Evolutionary conservation across 495 filamentous ascomycete species (phyloP).

Genomic region (Aspergillus nidulans): DNA sequence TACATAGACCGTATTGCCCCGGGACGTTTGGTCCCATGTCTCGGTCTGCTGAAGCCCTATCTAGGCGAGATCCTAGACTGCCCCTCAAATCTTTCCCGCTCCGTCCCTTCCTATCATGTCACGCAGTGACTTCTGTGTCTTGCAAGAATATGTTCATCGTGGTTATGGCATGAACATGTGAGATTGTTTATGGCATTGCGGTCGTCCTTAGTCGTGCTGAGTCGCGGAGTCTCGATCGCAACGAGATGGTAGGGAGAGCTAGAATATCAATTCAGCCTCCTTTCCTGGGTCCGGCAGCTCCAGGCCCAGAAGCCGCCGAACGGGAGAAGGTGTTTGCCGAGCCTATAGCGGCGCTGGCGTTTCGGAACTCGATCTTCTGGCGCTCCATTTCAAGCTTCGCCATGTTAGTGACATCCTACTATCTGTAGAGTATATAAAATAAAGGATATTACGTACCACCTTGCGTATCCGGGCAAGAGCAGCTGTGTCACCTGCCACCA

Average conservation of each 20-base stretch:
- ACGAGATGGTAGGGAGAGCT: neutral
- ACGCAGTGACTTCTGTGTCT: neutral
- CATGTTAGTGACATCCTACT: neutral
- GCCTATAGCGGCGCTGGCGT: constrained; percentile 41
- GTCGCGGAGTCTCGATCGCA: neutral
- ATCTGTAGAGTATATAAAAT: neutral
- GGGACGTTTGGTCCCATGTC: neutral
- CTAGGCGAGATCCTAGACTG: constrained; percentile 1
- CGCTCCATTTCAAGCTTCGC: constrained; percentile 47
- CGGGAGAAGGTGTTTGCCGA: constrained; percentile 33
- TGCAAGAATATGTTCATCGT: neutral
- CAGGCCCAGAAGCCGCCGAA: constrained; percentile 17
- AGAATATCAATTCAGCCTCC: constrained; percentile 20
- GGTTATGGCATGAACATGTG: neutral
- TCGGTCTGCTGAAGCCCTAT: neutral
- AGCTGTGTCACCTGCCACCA: constrained; percentile 45
- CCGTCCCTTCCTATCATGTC: neutral
- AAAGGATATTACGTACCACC: constrained; percentile 48
- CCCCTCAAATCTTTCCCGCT: neutral
- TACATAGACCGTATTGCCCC: neutral
- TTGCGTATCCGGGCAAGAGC: constrained; percentile 57
- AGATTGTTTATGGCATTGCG: neutral
- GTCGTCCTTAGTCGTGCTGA: neutral
- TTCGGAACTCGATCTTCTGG: constrained; percentile 47
- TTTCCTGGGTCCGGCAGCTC: constrained; percentile 27